Evolutionary conservation across 352 stramenopile genomes (phyloP), one percentile per base, ranked within the genome.

Genomic region (Phytopythium vexans): DNA sequence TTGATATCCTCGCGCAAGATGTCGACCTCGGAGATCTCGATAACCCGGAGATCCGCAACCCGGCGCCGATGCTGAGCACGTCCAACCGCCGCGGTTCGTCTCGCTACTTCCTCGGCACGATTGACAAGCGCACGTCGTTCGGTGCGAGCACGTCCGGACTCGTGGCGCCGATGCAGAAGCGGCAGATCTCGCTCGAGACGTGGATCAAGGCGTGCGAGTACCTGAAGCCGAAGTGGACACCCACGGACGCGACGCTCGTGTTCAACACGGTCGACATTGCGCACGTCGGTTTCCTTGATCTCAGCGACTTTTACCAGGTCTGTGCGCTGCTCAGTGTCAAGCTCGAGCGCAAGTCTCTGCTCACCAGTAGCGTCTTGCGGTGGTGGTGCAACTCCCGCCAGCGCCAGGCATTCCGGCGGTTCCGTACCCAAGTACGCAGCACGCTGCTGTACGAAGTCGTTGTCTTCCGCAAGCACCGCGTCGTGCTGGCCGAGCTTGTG

Each of bases 221-320:
- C 50, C 72, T 93, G 8, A 83, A 86, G 52, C 78, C 83, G 16
- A 78, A 83, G 41, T 93, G 83, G 83, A 88, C 72, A 0, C 70
- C 65, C 15, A 86, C 83, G 15, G 83, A 93, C 41, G 75, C 77
- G 16, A 70, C 80, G 15, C 66, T 91, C 6, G 79, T 93, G 54
- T 93, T 91, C 56, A 91, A 89, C 56, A 91, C 78, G 1, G 70
- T 89, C 21, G 80, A 91, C 46, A 72, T 86, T 2, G 68, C 85
- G 36, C 80, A 89, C 53, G 56, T 79, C 3, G 78, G 75, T 3
- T 79, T 76, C 49, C 53, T 91, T 11, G 69, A 88, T 41, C 55
- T 92, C 15, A 71, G 70, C 32, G 72, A 87, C 41, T 91, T 93
- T 51, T 90, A 89, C 49, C 74, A 93, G 53, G 64, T 93, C 11